A percentile compares a stretch with the other conserved stretches of the same genome.
Conservation (phyloP, 2,329 filamentous ascomycete species). For the Sporothrix dimorphospora region DNA sequence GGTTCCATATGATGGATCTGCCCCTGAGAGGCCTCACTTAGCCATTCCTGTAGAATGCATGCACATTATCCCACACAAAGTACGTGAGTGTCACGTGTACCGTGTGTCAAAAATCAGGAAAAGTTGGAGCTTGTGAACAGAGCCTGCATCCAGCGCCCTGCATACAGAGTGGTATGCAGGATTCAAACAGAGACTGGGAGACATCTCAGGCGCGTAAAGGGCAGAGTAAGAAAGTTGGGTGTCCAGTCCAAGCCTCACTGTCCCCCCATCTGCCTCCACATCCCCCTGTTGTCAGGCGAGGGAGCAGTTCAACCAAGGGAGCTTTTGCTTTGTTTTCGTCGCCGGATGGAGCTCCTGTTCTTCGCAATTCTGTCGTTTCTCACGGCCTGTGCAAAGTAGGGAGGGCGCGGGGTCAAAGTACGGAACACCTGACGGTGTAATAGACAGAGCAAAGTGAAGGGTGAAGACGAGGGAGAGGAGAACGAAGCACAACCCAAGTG, state of each 20-base stretch:
- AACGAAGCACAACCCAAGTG: not conserved
- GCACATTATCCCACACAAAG: no score
- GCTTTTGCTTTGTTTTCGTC: conserved; percentile 16
- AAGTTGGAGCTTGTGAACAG: not conserved
- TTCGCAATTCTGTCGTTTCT: not conserved
- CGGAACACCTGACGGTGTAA: not conserved
- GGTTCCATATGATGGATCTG: no score
- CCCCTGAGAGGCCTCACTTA: no score
- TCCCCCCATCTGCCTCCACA: not conserved
- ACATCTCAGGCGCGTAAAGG: not conserved
- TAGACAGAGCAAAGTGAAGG: not conserved
- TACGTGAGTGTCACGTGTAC: conserved; percentile 9
- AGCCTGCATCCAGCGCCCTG: conserved; percentile 1
- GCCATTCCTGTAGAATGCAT: no score
- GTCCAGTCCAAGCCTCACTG: not conserved
- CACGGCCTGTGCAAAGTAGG: not conserved
- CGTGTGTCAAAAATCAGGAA: not conserved
- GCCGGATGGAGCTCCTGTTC: not conserved
- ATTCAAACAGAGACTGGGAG: not conserved
- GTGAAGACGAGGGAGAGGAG: conserved; percentile 10
- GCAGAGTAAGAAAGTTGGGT: not conserved
- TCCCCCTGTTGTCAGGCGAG: conserved; percentile 3
- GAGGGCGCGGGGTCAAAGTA: not conserved
- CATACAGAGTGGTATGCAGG: not conserved
- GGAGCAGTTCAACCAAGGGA: not conserved